Percentiles rank a stretch among this genome's conserved stretches.
Evolutionary conservation across 1,284 basidiomycete genomes (phyloP).

Genomic region (Leccinum pachyderme): DNA sequence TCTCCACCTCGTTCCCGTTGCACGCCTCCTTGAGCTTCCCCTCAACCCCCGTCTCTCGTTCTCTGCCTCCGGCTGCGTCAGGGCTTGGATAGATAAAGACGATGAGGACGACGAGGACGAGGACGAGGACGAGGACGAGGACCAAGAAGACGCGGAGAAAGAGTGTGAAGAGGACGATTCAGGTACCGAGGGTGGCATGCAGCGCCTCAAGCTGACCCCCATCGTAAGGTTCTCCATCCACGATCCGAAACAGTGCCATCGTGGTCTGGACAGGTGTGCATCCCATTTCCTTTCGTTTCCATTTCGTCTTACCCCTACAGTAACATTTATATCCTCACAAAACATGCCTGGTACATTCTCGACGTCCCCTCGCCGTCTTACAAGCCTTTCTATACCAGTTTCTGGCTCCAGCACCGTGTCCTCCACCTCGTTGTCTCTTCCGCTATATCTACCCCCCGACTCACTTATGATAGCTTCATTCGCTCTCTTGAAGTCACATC

Average conservation of each 20-base stretch:
- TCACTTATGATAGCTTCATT: slow-evolving; percentile 41
- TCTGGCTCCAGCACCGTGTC: slow-evolving; percentile 49
- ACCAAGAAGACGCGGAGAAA: slow-evolving; percentile 13
- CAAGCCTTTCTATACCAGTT: slow-evolving; percentile 38
- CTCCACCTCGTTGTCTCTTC: slow-evolving; percentile 44
- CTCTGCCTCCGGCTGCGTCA: slow-evolving; percentile 38
- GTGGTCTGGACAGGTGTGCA: slow-evolving; percentile 40
- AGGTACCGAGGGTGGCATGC: slow-evolving; percentile 18
- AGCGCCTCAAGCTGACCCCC: slow-evolving; percentile 41
- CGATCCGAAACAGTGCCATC: slow-evolving; percentile 27
- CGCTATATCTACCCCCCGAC: slow-evolving; percentile 32
- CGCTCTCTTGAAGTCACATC: slow-evolving; percentile 32
- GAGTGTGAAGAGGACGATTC: slow-evolving; percentile 28
- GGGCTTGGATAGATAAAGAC: slow-evolving; percentile 30
- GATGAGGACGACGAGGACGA: slow-evolving; percentile 21
- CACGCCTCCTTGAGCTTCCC: slow-evolving; percentile 34
- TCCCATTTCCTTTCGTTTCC: neutral
- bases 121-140: slow-evolving; percentile 25
- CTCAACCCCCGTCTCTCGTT: slow-evolving; percentile 19
- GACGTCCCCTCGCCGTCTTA: slow-evolving; percentile 46
- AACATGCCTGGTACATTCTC: slow-evolving; percentile 63
- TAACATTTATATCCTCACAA: slow-evolving; percentile 42
- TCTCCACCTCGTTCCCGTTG: slow-evolving; percentile 37
- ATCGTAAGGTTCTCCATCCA: slow-evolving; percentile 52
- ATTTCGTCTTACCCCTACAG: slow-evolving; percentile 21